These are phyloP conservation scores for Chaetomium sp. DNA, from an alignment of 2,329 filamentous ascomycete genomes.

Conservation along the genomic window DNA sequence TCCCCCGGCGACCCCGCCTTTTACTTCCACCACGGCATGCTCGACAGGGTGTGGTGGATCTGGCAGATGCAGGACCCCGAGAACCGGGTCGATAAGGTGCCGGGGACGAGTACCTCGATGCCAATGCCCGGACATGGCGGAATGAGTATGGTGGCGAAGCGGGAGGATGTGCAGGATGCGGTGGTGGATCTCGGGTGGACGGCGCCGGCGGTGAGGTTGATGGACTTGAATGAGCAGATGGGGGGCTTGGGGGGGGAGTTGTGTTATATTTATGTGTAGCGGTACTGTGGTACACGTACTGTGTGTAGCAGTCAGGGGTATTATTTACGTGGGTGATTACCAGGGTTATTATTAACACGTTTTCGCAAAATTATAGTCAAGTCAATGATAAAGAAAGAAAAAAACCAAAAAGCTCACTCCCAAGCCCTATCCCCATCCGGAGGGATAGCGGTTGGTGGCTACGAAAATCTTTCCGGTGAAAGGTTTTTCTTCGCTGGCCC, in stretches of 20 bases:
- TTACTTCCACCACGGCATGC: conserved; percentile 35
- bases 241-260: conserved; percentile 24
- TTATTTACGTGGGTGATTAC: not conserved
- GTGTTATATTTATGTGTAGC: conserved; percentile 27
- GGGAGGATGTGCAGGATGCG: not conserved
- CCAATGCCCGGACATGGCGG: conserved; percentile 4
- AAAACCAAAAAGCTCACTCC: no score
- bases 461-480: no score
- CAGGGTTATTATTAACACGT: no score
- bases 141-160: conserved; percentile 1
- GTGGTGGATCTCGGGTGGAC: conserved; percentile 26
- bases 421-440: no score
- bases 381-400: no score
- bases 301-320: no score
- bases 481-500: no score
- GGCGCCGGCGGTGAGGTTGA: conserved; percentile 19
- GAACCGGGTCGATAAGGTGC: conserved; percentile 29
- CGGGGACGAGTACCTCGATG: conserved; percentile 20
- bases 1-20: conserved; percentile 36
- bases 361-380: no score
- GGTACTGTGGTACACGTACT: no score
- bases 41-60: conserved; percentile 37
- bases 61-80: conserved; percentile 37
- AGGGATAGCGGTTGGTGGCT: no score
- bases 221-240: conserved; percentile 25